A percentile compares a stretch with the other conserved stretches of the same genome.
These are phyloP conservation scores for Pseudogymnoascus sp. DNA, from an alignment of 2,329 filamentous ascomycete species.

Conservation along the genomic window DNA sequence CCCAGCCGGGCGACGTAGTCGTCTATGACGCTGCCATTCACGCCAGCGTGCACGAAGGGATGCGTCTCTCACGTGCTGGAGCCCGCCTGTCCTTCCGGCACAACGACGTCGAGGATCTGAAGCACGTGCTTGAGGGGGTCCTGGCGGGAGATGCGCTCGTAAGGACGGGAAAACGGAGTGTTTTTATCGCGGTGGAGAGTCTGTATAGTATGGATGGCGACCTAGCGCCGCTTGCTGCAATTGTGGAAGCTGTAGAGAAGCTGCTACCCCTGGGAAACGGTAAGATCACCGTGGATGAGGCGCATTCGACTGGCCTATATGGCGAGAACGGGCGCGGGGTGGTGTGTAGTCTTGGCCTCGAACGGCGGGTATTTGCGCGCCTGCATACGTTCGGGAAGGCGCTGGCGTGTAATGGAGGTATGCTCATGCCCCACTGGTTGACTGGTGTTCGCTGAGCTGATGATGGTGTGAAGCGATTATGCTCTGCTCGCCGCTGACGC, in stretches of 20 bases:
- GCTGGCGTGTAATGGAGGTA: conserved; percentile 63
- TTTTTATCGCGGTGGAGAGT: conserved; percentile 65
- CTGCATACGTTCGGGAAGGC: conserved; percentile 65
- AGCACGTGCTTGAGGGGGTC: conserved; percentile 23
- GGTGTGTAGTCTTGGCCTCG: conserved; percentile 50
- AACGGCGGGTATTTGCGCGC: conserved; percentile 50
- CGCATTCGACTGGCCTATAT: conserved; percentile 58
- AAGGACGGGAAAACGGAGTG: conserved; percentile 36
- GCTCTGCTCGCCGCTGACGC: conserved; percentile 53
- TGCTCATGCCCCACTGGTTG: conserved; percentile 24
- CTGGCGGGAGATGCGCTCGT: conserved; percentile 4
- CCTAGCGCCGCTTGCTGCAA: conserved; percentile 54
- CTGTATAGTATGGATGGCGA: conserved; percentile 85
- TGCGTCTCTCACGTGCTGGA: conserved; percentile 56
- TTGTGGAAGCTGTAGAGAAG: conserved; percentile 52
- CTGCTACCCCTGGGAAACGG: conserved; percentile 53
- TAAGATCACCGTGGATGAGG: conserved; percentile 61
- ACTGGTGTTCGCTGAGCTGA: background rate
- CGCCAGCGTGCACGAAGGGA: conserved; percentile 72
- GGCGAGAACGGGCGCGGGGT: conserved; percentile 52
- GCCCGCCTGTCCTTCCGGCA: conserved; percentile 49
- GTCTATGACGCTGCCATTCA: conserved; percentile 72
- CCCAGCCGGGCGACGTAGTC: conserved; percentile 55
- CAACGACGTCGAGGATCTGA: conserved; percentile 40
- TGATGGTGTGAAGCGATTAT: conserved; percentile 45